Evolutionary conservation across 1,284 basidiomycete species (phyloP).

Genomic region (Malassezia globosa): DNA sequence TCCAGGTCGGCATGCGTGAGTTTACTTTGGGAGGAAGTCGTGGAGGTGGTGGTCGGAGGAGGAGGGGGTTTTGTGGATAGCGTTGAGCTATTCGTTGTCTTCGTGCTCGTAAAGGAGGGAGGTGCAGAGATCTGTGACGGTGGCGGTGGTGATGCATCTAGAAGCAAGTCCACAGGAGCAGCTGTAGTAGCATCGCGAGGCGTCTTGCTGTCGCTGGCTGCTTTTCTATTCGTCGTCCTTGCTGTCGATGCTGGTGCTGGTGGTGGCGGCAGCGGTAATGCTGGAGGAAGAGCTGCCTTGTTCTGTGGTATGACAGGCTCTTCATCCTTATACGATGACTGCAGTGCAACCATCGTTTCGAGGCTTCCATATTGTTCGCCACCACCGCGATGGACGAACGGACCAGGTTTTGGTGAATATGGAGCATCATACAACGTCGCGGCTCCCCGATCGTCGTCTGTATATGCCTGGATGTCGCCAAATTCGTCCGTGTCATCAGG

Average conservation of each 20-base stretch:
- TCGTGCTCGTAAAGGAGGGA: too few relatives aligned
- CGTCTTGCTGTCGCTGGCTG: too few relatives aligned
- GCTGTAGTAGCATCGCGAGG: too few relatives aligned
- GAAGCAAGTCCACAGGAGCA: too few relatives aligned
- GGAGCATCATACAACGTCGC: not conserved
- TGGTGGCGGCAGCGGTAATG: not conserved
- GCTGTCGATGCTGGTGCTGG: not conserved
- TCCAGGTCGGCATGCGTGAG: conserved; percentile 4
- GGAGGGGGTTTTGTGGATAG: too few relatives aligned
- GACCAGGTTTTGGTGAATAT: not conserved
- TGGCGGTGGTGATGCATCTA: conserved; percentile 8
- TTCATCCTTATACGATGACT: too few relatives aligned
- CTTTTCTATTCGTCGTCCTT: not conserved
- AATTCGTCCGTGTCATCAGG: conserved; percentile 3
- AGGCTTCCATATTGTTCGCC: not conserved
- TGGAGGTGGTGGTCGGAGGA: too few relatives aligned
- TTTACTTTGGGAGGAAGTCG: not conserved
- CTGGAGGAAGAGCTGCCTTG: not conserved
- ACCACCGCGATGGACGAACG: not conserved
- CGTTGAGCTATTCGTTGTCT: too few relatives aligned
- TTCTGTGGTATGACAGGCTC: too few relatives aligned
- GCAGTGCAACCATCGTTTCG: too few relatives aligned
- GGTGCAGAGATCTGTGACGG: not conserved
- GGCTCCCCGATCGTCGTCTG: not conserved
- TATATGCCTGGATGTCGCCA: conserved; percentile 8